These are phyloP conservation scores for Populus hybrid DNA, from an alignment of 441 rosid genomes.

Conservation along the genomic window DNA sequence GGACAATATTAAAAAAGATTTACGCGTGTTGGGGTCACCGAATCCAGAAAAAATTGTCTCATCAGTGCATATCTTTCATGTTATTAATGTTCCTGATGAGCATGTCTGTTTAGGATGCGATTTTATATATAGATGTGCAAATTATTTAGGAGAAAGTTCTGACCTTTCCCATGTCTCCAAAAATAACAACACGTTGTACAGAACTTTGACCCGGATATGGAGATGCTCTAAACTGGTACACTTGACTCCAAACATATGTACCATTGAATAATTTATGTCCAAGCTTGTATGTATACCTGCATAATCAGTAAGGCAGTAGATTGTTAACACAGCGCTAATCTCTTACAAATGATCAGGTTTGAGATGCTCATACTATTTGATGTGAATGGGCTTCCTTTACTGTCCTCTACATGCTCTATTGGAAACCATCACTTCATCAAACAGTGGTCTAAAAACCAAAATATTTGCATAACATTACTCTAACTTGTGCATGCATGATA, in stretches of 20 bases:
- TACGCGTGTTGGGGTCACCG: not conserved
- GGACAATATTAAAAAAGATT: not conserved
- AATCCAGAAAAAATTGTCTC: not conserved
- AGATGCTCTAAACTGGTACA: slow-evolving; percentile 66
- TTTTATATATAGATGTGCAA: slow-evolving; percentile 1
- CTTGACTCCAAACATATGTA: slow-evolving; percentile 58
- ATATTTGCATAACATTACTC: not conserved
- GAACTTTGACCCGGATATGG: slow-evolving; percentile 84
- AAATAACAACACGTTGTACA: slow-evolving; percentile 67
- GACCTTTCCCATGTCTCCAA: slow-evolving; percentile 98
- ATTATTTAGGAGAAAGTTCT: slow-evolving; percentile 14
- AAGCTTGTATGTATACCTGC: slow-evolving; percentile 66
- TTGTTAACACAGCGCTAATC: not conserved
- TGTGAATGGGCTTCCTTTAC: not conserved
- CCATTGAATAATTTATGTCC: slow-evolving; percentile 63
- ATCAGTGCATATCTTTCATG: not conserved
- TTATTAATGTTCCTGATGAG: not conserved
- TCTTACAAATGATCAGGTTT: not conserved
- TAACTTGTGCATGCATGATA: not conserved
- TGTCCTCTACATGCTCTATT: not conserved
- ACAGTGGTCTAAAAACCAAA: not conserved
- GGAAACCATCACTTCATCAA: not conserved
- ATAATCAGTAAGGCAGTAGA: slow-evolving; percentile 7
- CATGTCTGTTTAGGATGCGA: not conserved
- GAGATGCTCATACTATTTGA: not conserved